Base-by-base conservation (phyloP, 2,329 filamentous ascomycete genomes). In the Aureobasidium sp. region DNA sequence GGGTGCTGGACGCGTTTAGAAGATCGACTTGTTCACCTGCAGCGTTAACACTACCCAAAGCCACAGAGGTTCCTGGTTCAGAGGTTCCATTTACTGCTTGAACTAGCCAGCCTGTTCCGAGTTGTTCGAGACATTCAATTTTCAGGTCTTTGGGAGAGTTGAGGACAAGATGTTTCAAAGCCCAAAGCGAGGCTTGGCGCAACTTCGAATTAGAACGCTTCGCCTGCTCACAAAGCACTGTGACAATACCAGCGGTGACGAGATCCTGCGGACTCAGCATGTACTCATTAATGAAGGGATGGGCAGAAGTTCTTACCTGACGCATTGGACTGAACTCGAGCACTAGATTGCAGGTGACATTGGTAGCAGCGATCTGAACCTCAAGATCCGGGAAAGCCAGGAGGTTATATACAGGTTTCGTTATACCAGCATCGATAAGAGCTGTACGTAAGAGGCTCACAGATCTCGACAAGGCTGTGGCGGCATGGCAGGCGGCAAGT, bases 261-360 rank as follows among this genome's bases (percentile, higher is more conserved):
- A 97, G 85, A 47, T 86, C 80, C 51, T 55, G 37, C 23, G 26
- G 1, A 39, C 4, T 55, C 37, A 55, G 51, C 37, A 86, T 93
- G 67, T 34, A 39, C 48, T 23, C 36, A 46, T 17, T 34, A 37
- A 32, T 34, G 51, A 32, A 15, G 34, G 34, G 36, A 27, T 44
- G 48, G 32, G 36, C 32, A 12, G 41, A 59, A 79, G 87, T 78
- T 73, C 93, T 90, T 42, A 55, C 51, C 72, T 91, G 86, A 73
- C 90, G 87, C 85, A 97, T 91, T 0, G 94, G 92, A 70, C 92
- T 97, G 68, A 95, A 90, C 65, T 96, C 90, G 51, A 91, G 80
- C 6, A 96, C 83, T 53, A 99, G 76, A 72, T 99, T 99, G 68
- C 87, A 91, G 42, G 95, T 84, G 7, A 88, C 87, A 39, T 89